Evolutionary conservation across 108 stramenopile species (phyloP), one percentile per base, ranked within the genome.

Genomic region (Fragilaria crotonensis): DNA sequence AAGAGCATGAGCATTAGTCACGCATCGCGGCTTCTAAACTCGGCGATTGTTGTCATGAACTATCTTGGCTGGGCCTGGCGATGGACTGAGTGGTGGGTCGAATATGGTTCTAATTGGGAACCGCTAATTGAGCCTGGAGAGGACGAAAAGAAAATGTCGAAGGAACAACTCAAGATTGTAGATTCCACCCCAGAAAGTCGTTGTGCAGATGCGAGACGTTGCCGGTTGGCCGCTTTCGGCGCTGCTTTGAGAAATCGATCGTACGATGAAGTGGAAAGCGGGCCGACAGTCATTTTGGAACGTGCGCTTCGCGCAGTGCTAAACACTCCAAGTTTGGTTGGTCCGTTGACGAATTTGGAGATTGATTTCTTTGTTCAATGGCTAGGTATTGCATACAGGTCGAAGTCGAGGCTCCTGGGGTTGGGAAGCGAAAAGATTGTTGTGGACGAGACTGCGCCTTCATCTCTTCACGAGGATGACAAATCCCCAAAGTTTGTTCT

Each of bases 71-170:
- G 92, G 92, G 88, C 88, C 11, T 94, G 92, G 92, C 67, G 88
- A 48, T 94, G 92, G 92, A 76, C 88, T 19, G 87, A 90, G 53
- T 88, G 80, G 72, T 94, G 92, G 92, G 92, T 94, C 5, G 74
- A 75, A 25, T 61, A 61, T 48, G 88, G 84, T 27, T 81, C 80
- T 30, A 81, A 68, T 31, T 89, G 84, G 88, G 92, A 89, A 46
- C 86, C 84, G 3, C 61, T 94, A 26, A 49, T 88, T 11, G 86
- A 88, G 61, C 64, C 63, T 17, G 84, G 79, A 7, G 71, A 89
- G 66, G 60, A 59, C 7, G 88, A 87, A 64, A 68, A 52, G 63
- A 62, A 83, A 2, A 86, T 86, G 84, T 81, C 88, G 33, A 73
- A 83, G 31, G 76, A 87, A 45, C 74, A 90, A 52, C 75, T 86